Conservation (phyloP, 1,284 basidiomycete species). For the Hypsizygus ulmarius region DNA sequence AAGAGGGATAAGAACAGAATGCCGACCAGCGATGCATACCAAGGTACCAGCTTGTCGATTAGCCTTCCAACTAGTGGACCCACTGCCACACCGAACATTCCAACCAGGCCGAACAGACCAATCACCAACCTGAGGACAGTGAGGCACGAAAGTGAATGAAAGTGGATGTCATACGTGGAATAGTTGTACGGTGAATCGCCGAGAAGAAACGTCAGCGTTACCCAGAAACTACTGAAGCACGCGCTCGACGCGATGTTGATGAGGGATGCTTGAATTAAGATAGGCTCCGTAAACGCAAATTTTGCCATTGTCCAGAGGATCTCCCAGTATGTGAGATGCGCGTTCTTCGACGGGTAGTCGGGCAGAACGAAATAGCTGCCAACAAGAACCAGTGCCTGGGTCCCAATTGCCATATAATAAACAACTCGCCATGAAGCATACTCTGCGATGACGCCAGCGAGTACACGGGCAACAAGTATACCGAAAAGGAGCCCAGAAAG, state of each 20-base stretch:
- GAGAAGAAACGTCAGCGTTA: constrained; percentile 71
- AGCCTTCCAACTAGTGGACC: constrained; percentile 60
- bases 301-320: constrained; percentile 69
- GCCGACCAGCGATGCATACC: constrained; percentile 59
- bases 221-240: constrained; percentile 65
- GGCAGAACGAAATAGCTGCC: constrained; percentile 60
- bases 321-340: constrained; percentile 53
- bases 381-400: constrained; percentile 49
- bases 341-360: constrained; percentile 69
- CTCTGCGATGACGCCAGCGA: constrained; percentile 66
- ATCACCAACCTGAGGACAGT: constrained; percentile 49
- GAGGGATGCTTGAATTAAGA: constrained; percentile 60
- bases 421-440: constrained; percentile 61
- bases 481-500: constrained; percentile 68
- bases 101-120: constrained; percentile 70
- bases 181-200: constrained; percentile 64
- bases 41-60: constrained; percentile 63
- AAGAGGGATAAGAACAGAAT: constrained; percentile 41
- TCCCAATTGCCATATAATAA: constrained; percentile 63
- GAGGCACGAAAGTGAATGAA: neutral
- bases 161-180: constrained; percentile 47
- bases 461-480: constrained; percentile 65
- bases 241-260: constrained; percentile 57
- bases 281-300: constrained; percentile 65
- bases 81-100: constrained; percentile 63